Conservation (phyloP, 495 filamentous ascomycete species). For the Bathelium albidoporum region DNA sequence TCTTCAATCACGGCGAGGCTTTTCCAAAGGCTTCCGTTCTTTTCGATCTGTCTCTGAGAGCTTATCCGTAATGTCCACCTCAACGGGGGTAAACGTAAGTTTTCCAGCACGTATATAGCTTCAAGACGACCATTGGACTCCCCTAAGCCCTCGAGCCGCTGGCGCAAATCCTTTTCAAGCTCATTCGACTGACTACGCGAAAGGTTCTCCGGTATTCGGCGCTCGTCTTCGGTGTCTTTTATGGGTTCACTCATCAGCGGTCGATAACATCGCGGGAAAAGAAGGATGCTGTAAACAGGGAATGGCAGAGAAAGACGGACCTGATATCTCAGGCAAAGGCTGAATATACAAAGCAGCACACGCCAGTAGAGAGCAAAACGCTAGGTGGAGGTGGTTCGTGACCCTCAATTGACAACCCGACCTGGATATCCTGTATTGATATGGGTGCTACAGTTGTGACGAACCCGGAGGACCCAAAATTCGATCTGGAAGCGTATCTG, state of each 20-base stretch:
- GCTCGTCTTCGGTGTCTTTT: conserved; percentile 75
- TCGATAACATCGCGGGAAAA: conserved; percentile 57
- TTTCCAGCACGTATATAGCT: not conserved
- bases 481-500: conserved; percentile 82
- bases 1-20: not conserved
- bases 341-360: conserved; percentile 70
- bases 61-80: conserved; percentile 37
- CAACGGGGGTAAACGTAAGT: conserved; percentile 55
- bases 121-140: not conserved
- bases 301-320: conserved; percentile 76
- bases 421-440: too few species aligned
- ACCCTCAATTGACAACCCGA: not conserved
- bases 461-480: conserved; percentile 72
- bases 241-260: conserved; percentile 85
- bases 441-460: conserved; percentile 82
- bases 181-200: not conserved
- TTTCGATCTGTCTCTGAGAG: not conserved
- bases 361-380: conserved; percentile 40
- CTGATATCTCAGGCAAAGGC: conserved; percentile 87
- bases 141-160: not conserved
- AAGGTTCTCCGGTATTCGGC: conserved; percentile 94
- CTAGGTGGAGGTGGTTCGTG: conserved; percentile 49
- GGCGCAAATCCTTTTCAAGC: not conserved
- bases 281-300: conserved; percentile 54
- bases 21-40: not conserved